Base-by-base conservation (phyloP, 371 early-diverging fungal genomes). In the Gilbertella persicaria region DNA sequence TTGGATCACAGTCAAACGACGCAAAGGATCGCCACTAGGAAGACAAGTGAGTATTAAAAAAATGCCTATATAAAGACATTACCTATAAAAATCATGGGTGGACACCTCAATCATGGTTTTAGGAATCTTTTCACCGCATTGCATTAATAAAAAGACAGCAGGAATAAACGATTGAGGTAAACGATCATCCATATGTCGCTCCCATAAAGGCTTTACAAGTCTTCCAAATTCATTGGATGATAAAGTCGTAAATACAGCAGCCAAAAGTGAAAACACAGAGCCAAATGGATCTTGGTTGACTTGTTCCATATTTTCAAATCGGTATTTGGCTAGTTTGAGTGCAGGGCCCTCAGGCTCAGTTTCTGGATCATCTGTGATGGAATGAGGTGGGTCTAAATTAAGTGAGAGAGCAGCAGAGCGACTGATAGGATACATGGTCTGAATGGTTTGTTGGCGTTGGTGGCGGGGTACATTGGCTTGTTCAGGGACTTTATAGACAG, bases 71-170 rank as follows among this genome's bases (percentile, higher is more conserved):
- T 3, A n/a, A 13, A 14, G 2, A 25, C 2, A 16, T 48, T 71
- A 79, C 79, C 73, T 74, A 29, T 79, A 73, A 24, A 79, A 66
- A 60, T 78, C 76, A 33, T 71, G 64, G 2, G 62, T 64, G 33
- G 68, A 73, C 5, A 67, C 36, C 24, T 75, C 69, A 24, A 66
- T 69, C 23, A 75, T 67, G n/a, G 59, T 37, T 26, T 79, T 74
- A 2, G 82, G 84, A 5, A 78, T 70, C 30, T 82, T 73, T 43
- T 84, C 84, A 25, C 82, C 83, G 45, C 86, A 84, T 41, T 84
- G 80, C 65, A 83, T 76, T 37, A 86, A 66, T 16, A 86, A 45
- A 53, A 86, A 86, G 1, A 77, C 79, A 2, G 83, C 82, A 5
- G 81, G 68, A 14, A 77, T 55, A 37, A 81, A 80, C 0, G 76